These are phyloP conservation scores for Ambrosiella beaveri DNA, from an alignment of 2,329 filamentous ascomycete species.

Conservation along the genomic window DNA sequence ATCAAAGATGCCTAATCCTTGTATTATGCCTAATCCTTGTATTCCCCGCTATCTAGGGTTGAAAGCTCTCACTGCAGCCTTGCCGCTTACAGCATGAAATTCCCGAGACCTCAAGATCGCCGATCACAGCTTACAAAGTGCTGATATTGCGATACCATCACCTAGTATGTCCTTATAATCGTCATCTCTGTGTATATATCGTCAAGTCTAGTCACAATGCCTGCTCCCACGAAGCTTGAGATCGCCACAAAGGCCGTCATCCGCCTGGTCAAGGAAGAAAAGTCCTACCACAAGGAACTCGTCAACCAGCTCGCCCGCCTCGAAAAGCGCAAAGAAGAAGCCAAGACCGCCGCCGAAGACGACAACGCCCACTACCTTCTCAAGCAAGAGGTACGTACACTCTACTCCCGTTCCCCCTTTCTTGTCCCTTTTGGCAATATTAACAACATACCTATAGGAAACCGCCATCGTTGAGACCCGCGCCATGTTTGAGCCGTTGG, in stretches of 20 bases:
- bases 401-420: slow-evolving; percentile 7
- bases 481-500: slow-evolving; percentile 58
- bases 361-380: slow-evolving; percentile 63
- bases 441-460: slow-evolving; percentile 24
- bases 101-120: no score
- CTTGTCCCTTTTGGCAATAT: background rate
- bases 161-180: no score
- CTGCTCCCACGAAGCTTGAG: slow-evolving; percentile 55
- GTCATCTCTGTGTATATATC: no score
- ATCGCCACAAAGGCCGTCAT: slow-evolving; percentile 66
- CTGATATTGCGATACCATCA: no score
- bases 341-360: slow-evolving; percentile 37
- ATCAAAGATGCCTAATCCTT: background rate
- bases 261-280: slow-evolving; percentile 81
- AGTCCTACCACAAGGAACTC: slow-evolving; percentile 76
- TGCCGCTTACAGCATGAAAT: background rate
- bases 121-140: no score
- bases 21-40: background rate
- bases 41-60: background rate
- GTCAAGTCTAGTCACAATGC: slow-evolving; percentile 35
- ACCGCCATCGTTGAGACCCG: slow-evolving; percentile 69
- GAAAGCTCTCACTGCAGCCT: background rate
- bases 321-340: slow-evolving; percentile 33
- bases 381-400: slow-evolving; percentile 60
- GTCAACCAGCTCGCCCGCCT: slow-evolving; percentile 56